Percentiles rank a stretch among this genome's conserved stretches.
Conservation (phyloP, 352 stramenopile species). For the Phytophthora tubulina region DNA sequence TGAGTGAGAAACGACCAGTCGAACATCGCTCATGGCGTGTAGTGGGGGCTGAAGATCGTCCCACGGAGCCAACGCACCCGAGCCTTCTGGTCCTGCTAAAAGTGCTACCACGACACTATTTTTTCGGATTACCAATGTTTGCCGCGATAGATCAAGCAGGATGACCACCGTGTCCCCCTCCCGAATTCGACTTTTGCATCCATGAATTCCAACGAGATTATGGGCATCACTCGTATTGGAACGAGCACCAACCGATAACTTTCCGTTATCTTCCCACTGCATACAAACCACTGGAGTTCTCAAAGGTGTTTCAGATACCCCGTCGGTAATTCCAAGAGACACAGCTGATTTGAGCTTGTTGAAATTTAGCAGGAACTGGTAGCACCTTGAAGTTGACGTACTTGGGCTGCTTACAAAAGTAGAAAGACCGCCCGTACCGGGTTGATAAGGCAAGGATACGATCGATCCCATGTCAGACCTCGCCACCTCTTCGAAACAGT, state of each 20-base stretch:
- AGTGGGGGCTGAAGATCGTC: conserved; percentile 19
- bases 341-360: conserved; percentile 33
- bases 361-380: conserved; percentile 41
- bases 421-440: conserved; percentile 4
- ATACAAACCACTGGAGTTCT: conserved; percentile 14
- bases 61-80: conserved; percentile 39
- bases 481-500: conserved; percentile 20
- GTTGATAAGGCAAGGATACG: conserved; percentile 10
- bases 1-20: conserved; percentile 40
- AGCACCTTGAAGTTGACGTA: conserved; percentile 17
- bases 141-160: conserved; percentile 48
- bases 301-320: conserved; percentile 5
- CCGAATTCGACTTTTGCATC: conserved; percentile 33
- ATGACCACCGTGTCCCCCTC: conserved; percentile 56
- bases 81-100: conserved; percentile 26
- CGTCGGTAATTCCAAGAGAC: conserved; percentile 38
- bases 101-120: conserved; percentile 44
- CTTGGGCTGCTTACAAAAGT: conserved; percentile 30
- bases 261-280: conserved; percentile 40
- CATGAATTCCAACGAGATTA: conserved; percentile 26
- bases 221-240: conserved; percentile 1
- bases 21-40: conserved; percentile 20
- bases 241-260: conserved; percentile 21
- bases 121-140: conserved; percentile 48
- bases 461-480: background rate